Evolutionary conservation across 2,329 filamentous ascomycete species (phyloP).

Genomic region (Botrytis elliptica): DNA sequence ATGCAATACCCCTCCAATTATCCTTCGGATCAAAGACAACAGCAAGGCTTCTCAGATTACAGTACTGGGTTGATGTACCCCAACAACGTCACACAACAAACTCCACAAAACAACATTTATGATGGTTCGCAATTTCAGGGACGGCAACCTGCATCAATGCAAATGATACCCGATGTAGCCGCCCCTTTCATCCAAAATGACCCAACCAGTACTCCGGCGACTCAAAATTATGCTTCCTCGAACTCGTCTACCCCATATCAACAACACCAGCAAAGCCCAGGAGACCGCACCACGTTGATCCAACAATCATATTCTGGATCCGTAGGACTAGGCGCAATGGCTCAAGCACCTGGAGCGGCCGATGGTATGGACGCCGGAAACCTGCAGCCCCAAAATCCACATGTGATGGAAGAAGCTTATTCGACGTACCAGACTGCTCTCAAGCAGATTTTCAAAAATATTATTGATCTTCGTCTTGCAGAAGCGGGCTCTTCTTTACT

Average conservation of each 20-base stretch:
- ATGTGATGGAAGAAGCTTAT: constrained; percentile 66
- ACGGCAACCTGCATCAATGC: constrained; percentile 73
- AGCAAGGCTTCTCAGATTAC: constrained; percentile 56
- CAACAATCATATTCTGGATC: constrained; percentile 49
- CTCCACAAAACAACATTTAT: constrained; percentile 65
- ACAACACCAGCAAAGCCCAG: constrained; percentile 52
- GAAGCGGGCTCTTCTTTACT: constrained; percentile 59
- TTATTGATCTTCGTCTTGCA: constrained; percentile 57
- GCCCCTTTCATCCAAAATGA: constrained; percentile 75
- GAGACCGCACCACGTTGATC: constrained; percentile 55
- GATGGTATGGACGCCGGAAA: constrained; percentile 58
- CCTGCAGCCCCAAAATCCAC: constrained; percentile 52
- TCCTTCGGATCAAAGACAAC: constrained; percentile 54
- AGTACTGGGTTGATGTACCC: constrained; percentile 71
- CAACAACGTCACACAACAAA: constrained; percentile 70
- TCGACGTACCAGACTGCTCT: constrained; percentile 61
- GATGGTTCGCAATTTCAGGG: constrained; percentile 74
- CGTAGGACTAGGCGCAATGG: constrained; percentile 50
- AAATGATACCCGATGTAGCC: constrained; percentile 70
- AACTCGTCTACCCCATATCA: constrained; percentile 60
- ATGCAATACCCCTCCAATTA: constrained; percentile 36
- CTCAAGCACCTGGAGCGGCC: constrained; percentile 41
- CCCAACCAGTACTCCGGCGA: constrained; percentile 55
- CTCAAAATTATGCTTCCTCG: constrained; percentile 52
- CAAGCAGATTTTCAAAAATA: constrained; percentile 60